phyloP scores from a whole-genome alignment of 2,329 filamentous ascomycete genomes.

The Trichoderma aggressivum region DNA sequence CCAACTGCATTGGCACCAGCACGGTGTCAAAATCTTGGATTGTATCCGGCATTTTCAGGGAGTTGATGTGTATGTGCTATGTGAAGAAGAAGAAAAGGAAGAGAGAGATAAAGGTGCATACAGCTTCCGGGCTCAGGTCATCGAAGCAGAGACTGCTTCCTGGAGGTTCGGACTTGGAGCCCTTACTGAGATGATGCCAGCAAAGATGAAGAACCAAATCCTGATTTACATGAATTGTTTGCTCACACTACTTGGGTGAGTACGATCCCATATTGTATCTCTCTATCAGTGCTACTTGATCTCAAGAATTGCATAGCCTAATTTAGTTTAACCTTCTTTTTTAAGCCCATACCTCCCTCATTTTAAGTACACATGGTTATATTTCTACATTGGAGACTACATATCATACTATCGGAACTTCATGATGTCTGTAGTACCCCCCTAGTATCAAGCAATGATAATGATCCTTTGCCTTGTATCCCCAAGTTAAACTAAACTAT shows the following conservation, averaged over 20 bases:
- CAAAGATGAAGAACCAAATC: not conserved
- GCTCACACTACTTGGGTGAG: not conserved
- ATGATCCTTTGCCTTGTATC: not conserved
- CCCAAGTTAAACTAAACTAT: not conserved
- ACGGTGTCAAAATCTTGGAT: not conserved
- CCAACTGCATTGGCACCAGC: not conserved
- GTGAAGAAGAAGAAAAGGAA: not conserved
- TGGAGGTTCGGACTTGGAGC: not conserved
- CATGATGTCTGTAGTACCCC: not conserved
- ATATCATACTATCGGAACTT: not conserved
- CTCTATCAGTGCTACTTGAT: not conserved
- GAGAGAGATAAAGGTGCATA: not conserved
- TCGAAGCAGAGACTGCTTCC: not conserved
- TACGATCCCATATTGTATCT: not conserved
- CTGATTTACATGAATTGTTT: not conserved
- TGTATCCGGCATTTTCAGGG: not conserved
- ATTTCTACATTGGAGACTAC: not conserved
- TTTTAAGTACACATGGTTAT: not conserved
- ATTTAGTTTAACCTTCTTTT: not conserved
- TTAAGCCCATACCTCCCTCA: not conserved
- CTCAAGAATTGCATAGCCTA: not conserved
- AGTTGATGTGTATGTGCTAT: not conserved
- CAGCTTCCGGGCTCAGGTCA: not conserved
- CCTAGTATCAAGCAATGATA: not conserved
- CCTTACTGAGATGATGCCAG: not conserved